Base-by-base conservation (phyloP, 202 grass and related monocot species). In the Panicum hallii region DNA sequence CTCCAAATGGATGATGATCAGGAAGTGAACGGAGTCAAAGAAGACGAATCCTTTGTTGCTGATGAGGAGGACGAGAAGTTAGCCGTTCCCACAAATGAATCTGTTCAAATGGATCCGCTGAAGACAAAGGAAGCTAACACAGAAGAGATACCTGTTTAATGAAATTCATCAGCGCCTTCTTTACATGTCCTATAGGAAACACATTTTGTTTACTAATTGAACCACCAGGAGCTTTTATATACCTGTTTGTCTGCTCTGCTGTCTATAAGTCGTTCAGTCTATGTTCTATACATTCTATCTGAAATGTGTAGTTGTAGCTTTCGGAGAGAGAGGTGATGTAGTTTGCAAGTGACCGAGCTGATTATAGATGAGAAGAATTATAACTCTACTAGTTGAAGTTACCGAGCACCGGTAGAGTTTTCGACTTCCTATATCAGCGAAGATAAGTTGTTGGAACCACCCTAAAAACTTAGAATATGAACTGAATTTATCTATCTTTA, bases 131-230 rank as follows among this genome's bases (percentile, higher is more conserved):
- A 84, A 81, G 46, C 40, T 71, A 54, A 81, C 11, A 63, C 38
- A 52, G 46, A 42, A 77, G 69, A 87, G 89, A 85, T 91, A 87
- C 55, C 53, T 64, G 43, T 63, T 86, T 53, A 74, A 52, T 52
- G 19, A 13, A 70, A 36, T 82, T 28, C 56, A 32, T 79, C 30
- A 68, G 0, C 16, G 40, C 70, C 11, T 58, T 34, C 2, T 71
- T 83, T 3, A 26, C 15, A 41, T 75, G 62, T 7, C 63, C 87
- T 50, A 58, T 0, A 55, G 14, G 28, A 50, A 55, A 40, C 20
- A 75, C 19, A 72, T 15, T 57, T 55, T 50, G 7, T 78, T 77
- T 54, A 34, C 32, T 76, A 28, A 63, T 23, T 63, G 12, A 62
- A 86, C 56, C 60, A 38, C 38, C 30, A 48, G 30, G 68, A 5